Percentiles rank a stretch among this genome's conserved stretches.
Evolutionary conservation across 2,329 filamentous ascomycete genomes (phyloP).

Genomic region (Furcasterigmium furcatum): DNA sequence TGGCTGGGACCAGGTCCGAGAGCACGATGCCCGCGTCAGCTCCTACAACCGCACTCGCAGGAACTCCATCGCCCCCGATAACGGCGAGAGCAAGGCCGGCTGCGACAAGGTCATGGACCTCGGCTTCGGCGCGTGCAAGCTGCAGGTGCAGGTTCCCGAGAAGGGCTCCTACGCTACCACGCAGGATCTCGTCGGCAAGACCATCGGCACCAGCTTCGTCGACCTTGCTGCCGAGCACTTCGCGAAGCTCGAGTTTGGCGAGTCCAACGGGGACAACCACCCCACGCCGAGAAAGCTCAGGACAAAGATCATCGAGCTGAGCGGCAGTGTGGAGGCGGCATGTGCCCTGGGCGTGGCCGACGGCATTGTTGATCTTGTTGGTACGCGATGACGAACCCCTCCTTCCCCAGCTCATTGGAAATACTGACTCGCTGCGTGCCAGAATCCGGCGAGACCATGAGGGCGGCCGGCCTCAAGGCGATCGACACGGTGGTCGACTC

Average conservation of each 20-base stretch:
- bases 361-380: conserved; percentile 95
- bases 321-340: conserved; percentile 94
- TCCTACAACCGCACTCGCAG: conserved; percentile 43
- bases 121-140: conserved; percentile 84
- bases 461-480: conserved; percentile 86
- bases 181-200: conserved; percentile 82
- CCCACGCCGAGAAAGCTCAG: conserved; percentile 52
- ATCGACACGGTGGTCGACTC: conserved; percentile 92
- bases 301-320: conserved; percentile 91
- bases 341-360: conserved; percentile 94
- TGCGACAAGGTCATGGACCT: conserved; percentile 89
- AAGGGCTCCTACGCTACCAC: conserved; percentile 70
- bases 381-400: conserved; percentile 36
- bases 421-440: not conserved
- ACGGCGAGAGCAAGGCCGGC: conserved; percentile 45
- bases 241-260: conserved; percentile 64
- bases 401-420: no score
- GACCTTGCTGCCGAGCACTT: conserved; percentile 83
- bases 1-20: conserved; percentile 85
- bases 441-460: conserved; percentile 99
- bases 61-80: conserved; percentile 43
- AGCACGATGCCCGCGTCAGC: conserved; percentile 71
- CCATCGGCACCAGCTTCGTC: conserved; percentile 94
- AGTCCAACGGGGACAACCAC: conserved; percentile 35
- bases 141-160: conserved; percentile 95